These are phyloP conservation scores for Trichosporon faecale DNA, from an alignment of 1,284 basidiomycete genomes.

Conservation along the genomic window DNA sequence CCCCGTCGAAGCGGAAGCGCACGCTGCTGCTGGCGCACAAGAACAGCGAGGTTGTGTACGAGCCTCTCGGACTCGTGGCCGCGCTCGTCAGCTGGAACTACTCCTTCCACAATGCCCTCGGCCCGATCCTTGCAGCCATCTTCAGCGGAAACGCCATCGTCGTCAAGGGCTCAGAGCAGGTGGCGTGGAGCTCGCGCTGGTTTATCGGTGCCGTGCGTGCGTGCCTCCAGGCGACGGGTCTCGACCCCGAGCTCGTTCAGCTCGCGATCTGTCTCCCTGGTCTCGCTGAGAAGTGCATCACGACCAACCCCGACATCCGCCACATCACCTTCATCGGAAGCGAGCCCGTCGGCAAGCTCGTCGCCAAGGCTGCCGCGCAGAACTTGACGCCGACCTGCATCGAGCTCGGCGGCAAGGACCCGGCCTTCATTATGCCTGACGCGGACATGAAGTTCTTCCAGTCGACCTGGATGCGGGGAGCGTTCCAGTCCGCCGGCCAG, in stretches of 20 bases:
- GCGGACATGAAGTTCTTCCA: conserved; percentile 55
- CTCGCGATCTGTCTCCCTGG: conserved; percentile 85
- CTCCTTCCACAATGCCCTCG: conserved; percentile 84
- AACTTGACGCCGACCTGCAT: conserved; percentile 84
- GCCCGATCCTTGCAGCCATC: conserved; percentile 82
- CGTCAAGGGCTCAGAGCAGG: conserved; percentile 88
- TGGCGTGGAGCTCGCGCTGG: conserved; percentile 80
- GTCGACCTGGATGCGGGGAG: conserved; percentile 69
- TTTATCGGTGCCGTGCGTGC: conserved; percentile 72
- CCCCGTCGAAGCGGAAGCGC: conserved; percentile 66
- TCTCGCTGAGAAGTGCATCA: conserved; percentile 70
- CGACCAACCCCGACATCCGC: conserved; percentile 71
- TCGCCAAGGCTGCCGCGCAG: conserved; percentile 75
- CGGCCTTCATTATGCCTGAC: conserved; percentile 55
- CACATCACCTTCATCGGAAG: conserved; percentile 79
- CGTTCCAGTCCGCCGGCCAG: conserved; percentile 69
- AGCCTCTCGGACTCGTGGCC: conserved; percentile 88
- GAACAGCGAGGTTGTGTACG: conserved; percentile 68
- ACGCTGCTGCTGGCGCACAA: conserved; percentile 85
- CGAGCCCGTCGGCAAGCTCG: conserved; percentile 78
- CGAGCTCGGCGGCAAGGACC: conserved; percentile 72
- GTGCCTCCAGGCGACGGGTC: conserved; percentile 71
- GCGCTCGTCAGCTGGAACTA: conserved; percentile 82
- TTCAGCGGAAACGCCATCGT: conserved; percentile 89
- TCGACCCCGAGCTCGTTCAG: conserved; percentile 73